These are phyloP conservation scores for Salix dunnii DNA, from an alignment of 345 rosid species.

Conservation along the genomic window DNA sequence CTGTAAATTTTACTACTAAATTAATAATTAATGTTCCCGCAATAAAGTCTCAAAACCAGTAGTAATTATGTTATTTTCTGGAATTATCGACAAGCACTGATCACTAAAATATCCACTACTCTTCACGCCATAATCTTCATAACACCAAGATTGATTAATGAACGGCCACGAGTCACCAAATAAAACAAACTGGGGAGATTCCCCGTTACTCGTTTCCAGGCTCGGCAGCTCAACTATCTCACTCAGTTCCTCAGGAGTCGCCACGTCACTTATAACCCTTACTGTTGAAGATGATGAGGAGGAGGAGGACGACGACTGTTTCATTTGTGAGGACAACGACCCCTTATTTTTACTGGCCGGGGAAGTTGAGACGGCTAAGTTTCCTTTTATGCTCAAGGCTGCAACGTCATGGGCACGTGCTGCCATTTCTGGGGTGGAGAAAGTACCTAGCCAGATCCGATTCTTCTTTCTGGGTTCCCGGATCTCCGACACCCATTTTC, in stretches of 20 bases:
- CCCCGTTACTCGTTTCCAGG: constrained; percentile 49
- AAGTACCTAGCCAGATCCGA: constrained; percentile 97
- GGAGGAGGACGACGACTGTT: constrained; percentile 10
- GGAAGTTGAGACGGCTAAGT: constrained; percentile 84
- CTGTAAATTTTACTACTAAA: background rate
- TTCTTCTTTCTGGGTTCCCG: constrained; percentile 89
- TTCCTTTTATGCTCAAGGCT: constrained; percentile 76
- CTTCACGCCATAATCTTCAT: constrained; percentile 26
- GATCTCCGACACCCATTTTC: constrained; percentile 99
- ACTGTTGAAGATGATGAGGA: constrained; percentile 3
- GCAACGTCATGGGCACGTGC: constrained; percentile 99
- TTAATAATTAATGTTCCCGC: constrained; percentile 36
- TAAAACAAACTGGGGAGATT: constrained; percentile 38
- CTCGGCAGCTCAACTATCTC: constrained; percentile 83
- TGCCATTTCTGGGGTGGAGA: constrained; percentile 87
- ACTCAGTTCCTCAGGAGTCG: constrained; percentile 67
- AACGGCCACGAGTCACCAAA: constrained; percentile 53
- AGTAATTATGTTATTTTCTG: constrained; percentile 24
- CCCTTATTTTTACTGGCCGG: constrained; percentile 18
- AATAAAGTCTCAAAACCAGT: constrained; percentile 36
- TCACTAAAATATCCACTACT: constrained; percentile 34
- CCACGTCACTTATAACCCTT: constrained; percentile 33
- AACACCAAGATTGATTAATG: constrained; percentile 34
- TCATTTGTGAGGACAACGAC: constrained; percentile 9
- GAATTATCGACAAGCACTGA: constrained; percentile 29